Conservation (phyloP, 495 filamentous ascomycete species). For the Tuber brumale region DNA sequence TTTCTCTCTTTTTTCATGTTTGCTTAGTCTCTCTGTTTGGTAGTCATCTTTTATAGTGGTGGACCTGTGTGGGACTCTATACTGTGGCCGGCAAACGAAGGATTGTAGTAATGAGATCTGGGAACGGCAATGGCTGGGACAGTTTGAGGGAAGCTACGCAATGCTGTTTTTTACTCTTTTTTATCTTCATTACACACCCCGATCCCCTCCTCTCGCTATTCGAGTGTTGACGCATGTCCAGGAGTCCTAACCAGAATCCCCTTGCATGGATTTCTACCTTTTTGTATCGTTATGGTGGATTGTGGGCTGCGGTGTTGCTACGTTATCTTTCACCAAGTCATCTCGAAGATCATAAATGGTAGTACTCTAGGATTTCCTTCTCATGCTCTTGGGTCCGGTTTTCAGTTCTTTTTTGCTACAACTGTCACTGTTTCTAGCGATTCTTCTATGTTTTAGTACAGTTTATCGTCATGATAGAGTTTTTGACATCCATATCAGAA, state of each 20-base stretch:
- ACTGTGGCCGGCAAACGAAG: slow-evolving; percentile 27
- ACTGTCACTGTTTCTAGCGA: background rate
- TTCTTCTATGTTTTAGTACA: background rate
- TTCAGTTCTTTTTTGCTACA: background rate
- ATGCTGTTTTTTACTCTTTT: background rate
- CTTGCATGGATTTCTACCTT: background rate
- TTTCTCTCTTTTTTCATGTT: slow-evolving; percentile 37
- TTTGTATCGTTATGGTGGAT: background rate
- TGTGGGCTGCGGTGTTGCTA: background rate
- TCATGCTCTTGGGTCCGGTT: background rate
- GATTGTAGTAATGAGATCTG: slow-evolving; percentile 29
- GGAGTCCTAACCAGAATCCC: background rate
- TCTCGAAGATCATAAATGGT: background rate
- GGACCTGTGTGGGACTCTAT: slow-evolving; percentile 29
- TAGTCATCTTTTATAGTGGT: slow-evolving; percentile 24
- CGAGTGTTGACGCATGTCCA: background rate
- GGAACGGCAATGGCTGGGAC: slow-evolving; percentile 14
- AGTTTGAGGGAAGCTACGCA: slow-evolving; percentile 3
- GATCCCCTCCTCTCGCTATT: background rate
- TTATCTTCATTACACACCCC: background rate
- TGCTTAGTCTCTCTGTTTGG: slow-evolving; percentile 25
- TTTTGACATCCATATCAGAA: background rate
- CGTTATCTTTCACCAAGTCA: background rate
- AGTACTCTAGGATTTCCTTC: background rate
- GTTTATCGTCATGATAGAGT: background rate